A percentile compares a stretch with the other conserved stretches of the same genome.
Evolutionary conservation across 345 rosid species (phyloP).

Genomic region (Lagerstroemia speciosa): DNA sequence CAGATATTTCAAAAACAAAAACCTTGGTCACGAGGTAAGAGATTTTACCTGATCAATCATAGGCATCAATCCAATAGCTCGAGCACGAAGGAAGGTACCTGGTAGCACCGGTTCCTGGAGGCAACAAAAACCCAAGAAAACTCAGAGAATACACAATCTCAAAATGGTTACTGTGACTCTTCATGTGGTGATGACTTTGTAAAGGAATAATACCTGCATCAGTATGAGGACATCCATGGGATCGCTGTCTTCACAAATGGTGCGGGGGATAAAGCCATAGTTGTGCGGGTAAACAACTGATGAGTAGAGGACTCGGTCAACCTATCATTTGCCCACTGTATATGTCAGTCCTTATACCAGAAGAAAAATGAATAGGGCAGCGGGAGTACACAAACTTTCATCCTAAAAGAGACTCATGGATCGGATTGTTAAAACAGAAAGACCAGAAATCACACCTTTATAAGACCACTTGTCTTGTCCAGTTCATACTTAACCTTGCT

Average conservation of each 20-base stretch:
- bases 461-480: slow-evolving; percentile 84
- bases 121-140: slow-evolving; percentile 9
- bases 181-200: not conserved
- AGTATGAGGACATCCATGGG: slow-evolving; percentile 93
- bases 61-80: slow-evolving; percentile 98
- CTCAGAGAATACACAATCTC: too few species aligned
- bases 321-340: slow-evolving; percentile 26
- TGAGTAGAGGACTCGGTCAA: slow-evolving; percentile 91
- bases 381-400: too few species aligned
- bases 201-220: slow-evolving; percentile 68
- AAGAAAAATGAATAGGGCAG: too few species aligned
- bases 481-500: slow-evolving; percentile 97
- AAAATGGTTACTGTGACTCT: too few species aligned
- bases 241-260: slow-evolving; percentile 94
- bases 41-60: slow-evolving; percentile 84
- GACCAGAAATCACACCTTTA: slow-evolving; percentile 41
- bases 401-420: too few species aligned
- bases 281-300: slow-evolving; percentile 99
- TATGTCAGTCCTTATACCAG: too few species aligned
- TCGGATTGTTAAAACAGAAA: not conserved
- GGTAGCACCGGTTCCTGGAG: slow-evolving; percentile 84
- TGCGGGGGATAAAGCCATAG: slow-evolving; percentile 95
- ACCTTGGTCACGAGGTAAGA: not conserved
- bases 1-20: not conserved
- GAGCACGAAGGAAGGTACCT: slow-evolving; percentile 91